phyloP scores from a whole-genome alignment of 345 rosid genomes.

The Aquilaria sinensis region DNA sequence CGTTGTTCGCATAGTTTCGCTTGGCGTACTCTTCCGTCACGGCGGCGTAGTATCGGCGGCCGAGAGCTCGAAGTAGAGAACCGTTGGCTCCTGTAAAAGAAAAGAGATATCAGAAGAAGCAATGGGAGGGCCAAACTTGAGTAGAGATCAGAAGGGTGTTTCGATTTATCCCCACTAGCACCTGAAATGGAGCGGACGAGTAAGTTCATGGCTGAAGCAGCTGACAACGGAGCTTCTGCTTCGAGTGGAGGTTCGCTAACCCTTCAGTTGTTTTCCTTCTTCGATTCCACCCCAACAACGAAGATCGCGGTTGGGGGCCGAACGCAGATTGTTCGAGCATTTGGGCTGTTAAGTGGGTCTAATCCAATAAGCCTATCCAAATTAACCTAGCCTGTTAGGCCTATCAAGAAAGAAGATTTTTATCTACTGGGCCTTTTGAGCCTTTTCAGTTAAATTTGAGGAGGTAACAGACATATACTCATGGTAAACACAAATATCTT shows the following conservation, averaged over 20 bases:
- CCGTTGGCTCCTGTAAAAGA: conserved; percentile 30
- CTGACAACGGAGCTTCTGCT: conserved; percentile 6
- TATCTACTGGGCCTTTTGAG: too few relatives aligned
- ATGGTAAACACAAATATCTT: too few relatives aligned
- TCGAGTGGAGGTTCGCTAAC: not conserved
- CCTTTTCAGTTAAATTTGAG: not conserved
- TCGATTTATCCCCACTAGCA: not conserved
- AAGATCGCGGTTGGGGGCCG: too few relatives aligned
- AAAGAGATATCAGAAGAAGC: not conserved
- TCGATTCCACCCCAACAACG: too few relatives aligned
- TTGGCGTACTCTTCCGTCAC: conserved; percentile 42
- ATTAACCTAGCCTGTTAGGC: too few relatives aligned
- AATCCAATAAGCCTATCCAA: not conserved
- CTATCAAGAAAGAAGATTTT: too few relatives aligned
- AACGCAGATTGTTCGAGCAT: not conserved
- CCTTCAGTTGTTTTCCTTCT: not conserved
- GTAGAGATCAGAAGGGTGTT: not conserved
- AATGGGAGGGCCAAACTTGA: not conserved
- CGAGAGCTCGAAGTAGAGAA: conserved; percentile 37
- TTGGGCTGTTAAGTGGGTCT: conserved; percentile 1
- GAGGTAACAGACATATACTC: not conserved
- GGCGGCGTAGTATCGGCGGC: conserved; percentile 47
- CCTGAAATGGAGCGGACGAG: conserved; percentile 41
- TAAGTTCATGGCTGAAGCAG: conserved; percentile 39
- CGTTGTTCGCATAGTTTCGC: conserved; percentile 74